Percentiles rank a stretch among this genome's conserved stretches.
Evolutionary conservation across 1,284 basidiomycete species (phyloP).

Genomic region (Xanthoconium separans): DNA sequence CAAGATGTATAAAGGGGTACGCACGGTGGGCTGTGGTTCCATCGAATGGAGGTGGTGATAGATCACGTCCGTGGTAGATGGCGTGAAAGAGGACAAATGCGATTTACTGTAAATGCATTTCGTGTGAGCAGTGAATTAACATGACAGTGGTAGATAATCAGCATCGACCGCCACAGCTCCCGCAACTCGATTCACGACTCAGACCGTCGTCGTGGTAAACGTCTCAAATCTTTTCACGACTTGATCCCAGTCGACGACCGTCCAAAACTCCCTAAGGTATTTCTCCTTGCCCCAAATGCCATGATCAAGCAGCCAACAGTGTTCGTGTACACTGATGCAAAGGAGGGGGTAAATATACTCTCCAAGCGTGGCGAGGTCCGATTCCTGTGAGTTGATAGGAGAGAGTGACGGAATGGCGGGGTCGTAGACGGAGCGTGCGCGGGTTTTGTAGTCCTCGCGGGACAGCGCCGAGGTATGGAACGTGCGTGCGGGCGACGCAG

Average conservation of each 20-base stretch:
- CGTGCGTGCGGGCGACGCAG: slow-evolving; percentile 19
- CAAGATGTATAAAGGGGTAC: slow-evolving; percentile 83
- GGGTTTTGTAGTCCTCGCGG: slow-evolving; percentile 9
- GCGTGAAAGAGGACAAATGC: slow-evolving; percentile 11
- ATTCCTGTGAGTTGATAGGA: slow-evolving; percentile 33
- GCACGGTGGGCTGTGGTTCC: slow-evolving; percentile 58
- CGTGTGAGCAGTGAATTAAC: slow-evolving; percentile 27
- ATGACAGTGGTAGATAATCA: slow-evolving; percentile 8
- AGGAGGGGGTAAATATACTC: slow-evolving; percentile 75
- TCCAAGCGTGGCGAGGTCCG: slow-evolving; percentile 38
- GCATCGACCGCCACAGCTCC: not conserved
- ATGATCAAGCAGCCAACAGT: slow-evolving; percentile 89
- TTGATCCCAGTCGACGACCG: slow-evolving; percentile 82
- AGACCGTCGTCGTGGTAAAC: slow-evolving; percentile 13
- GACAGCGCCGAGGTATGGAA: slow-evolving; percentile 25
- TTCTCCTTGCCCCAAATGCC: slow-evolving; percentile 94
- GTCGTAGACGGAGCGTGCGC: slow-evolving; percentile 26
- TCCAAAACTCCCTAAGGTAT: slow-evolving; percentile 91
- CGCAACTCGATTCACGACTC: not conserved
- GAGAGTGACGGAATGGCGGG: slow-evolving; percentile 26
- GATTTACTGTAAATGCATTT: slow-evolving; percentile 5
- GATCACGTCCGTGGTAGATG: not conserved
- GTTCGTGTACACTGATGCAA: slow-evolving; percentile 87
- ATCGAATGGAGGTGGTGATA: slow-evolving; percentile 73
- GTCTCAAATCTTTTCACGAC: slow-evolving; percentile 43